These are phyloP conservation scores for Litsea cubeba DNA, from an alignment of 164 flowering plant species.

Conservation along the genomic window DNA sequence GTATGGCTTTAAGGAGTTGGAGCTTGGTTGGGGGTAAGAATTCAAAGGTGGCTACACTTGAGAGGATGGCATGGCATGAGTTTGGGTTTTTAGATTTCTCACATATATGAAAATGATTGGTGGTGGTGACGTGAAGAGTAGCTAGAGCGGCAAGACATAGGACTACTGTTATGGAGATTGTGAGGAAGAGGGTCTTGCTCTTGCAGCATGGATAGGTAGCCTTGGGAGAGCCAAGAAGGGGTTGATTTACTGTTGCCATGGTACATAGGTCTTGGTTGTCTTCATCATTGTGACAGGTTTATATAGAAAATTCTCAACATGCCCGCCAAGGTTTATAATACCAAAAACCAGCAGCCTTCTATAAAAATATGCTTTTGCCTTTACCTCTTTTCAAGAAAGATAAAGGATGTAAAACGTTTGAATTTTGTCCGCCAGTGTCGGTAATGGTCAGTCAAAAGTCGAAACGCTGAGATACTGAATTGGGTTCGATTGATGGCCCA, in stretches of 20 bases:
- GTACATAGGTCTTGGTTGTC: background rate
- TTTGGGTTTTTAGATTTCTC: background rate
- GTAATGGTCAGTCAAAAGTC: no score
- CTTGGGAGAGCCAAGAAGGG: background rate
- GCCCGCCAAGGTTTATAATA: no score
- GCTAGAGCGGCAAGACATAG: background rate
- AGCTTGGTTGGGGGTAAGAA: background rate
- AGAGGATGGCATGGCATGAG: conserved; percentile 2
- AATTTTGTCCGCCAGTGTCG: no score
- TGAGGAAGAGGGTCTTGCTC: background rate
- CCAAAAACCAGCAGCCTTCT: no score
- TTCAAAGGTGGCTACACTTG: background rate
- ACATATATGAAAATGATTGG: background rate
- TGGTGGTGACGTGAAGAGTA: background rate
- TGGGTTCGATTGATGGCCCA: no score
- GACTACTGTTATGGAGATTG: background rate
- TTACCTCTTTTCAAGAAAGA: no score
- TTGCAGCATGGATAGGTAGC: background rate
- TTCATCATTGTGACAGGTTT: no score
- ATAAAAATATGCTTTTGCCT: no score
- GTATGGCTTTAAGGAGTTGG: background rate
- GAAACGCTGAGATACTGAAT: no score
- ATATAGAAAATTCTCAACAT: no score
- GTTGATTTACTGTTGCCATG: background rate
- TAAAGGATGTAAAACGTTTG: no score